phyloP scores from a whole-genome alignment of 345 rosid genomes.

The Erodium maritimum region DNA sequence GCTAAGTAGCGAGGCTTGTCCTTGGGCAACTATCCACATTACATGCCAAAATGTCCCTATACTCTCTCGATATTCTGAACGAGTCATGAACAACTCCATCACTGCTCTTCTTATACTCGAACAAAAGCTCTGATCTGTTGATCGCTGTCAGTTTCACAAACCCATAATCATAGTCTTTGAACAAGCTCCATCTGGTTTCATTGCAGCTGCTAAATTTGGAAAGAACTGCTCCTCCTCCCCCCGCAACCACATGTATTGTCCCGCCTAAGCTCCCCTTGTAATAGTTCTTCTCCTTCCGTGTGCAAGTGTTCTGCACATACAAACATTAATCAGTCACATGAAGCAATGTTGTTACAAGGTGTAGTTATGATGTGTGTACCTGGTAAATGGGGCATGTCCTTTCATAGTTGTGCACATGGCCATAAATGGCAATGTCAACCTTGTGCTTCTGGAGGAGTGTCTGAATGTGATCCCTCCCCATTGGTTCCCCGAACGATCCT shows the following conservation, averaged over 20 bases:
- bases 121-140: conserved; percentile 30
- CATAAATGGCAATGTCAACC: conserved; percentile 69
- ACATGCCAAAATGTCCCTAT: conserved; percentile 33
- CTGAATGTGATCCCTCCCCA: conserved; percentile 70
- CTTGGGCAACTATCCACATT: conserved; percentile 26
- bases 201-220: no score
- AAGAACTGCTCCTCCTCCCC: conserved; percentile 46
- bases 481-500: conserved; percentile 57
- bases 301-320: conserved; percentile 57
- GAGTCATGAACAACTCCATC: conserved; percentile 31
- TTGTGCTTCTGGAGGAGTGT: conserved; percentile 79
- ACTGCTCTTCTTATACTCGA: conserved; percentile 29
- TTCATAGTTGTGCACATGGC: conserved; percentile 82
- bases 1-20: no score
- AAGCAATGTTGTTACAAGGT: no score
- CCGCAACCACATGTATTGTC: conserved; percentile 78
- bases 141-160: conserved; percentile 45
- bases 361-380: conserved; percentile 18
- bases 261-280: conserved; percentile 57
- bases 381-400: conserved; percentile 68
- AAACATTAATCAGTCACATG: no score
- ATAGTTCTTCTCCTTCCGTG: conserved; percentile 25
- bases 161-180: conserved; percentile 61
- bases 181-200: conserved; percentile 54
- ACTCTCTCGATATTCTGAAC: conserved; percentile 35